Evolutionary conservation across 306 rosid genomes (phyloP).

Genomic region (Astragalus membranaceus): DNA sequence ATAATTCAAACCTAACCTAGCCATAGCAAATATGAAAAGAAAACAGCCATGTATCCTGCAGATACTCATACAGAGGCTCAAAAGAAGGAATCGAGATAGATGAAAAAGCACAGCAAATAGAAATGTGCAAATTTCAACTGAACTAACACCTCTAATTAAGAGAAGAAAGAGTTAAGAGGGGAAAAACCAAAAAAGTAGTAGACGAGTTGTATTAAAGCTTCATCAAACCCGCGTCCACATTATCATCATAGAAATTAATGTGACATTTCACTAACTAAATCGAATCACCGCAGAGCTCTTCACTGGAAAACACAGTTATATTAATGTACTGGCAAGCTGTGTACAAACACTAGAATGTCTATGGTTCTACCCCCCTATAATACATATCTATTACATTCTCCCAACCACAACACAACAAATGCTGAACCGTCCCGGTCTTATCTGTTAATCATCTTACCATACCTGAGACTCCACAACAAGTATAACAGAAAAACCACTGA

Average conservation of each 20-base stretch:
- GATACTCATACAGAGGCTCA: background rate
- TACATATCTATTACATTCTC: background rate
- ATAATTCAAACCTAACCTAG: background rate
- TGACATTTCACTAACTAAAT: background rate
- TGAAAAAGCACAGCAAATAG: background rate
- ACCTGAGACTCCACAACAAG: background rate
- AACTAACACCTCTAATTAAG: background rate
- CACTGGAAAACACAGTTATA: background rate
- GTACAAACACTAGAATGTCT: background rate
- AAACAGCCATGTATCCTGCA: background rate
- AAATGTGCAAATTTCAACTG: background rate
- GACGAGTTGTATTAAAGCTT: background rate
- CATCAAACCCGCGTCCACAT: background rate
- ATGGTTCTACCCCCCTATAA: background rate
- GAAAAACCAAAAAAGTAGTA: background rate
- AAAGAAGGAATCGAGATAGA: background rate
- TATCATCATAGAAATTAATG: background rate
- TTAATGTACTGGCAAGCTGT: background rate
- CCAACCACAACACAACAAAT: background rate
- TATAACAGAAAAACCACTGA: background rate
- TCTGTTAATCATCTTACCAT: background rate
- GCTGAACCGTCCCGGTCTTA: background rate
- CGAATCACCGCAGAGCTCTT: background rate
- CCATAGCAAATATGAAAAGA: background rate
- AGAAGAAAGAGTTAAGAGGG: background rate